Conservation (phyloP, 75 land plant genomes). For the Cupressus sempervirens region DNA sequence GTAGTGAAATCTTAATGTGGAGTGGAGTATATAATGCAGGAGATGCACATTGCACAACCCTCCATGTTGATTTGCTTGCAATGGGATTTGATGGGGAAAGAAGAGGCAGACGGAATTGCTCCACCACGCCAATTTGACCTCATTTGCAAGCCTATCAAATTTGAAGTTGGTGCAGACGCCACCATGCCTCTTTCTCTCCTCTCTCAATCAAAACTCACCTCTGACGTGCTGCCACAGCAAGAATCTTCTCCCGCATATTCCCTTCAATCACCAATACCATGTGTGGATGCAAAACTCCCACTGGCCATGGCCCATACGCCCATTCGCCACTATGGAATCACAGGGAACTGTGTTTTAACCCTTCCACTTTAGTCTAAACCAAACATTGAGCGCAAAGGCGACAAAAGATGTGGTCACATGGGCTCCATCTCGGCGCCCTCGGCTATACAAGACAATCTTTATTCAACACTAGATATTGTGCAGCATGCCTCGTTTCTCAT, state of each 20-base stretch:
- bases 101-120: not conserved
- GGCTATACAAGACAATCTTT: not conserved
- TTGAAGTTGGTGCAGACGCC: constrained; percentile 5
- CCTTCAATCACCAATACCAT: not conserved
- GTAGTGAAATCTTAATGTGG: no score
- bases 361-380: not conserved
- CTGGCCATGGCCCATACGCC: not conserved
- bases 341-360: not conserved
- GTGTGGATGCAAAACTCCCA: not conserved
- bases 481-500: not conserved
- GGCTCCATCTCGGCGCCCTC: not conserved
- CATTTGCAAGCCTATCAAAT: not conserved
- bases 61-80: not conserved
- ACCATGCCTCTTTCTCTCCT: not conserved
- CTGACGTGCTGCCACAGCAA: not conserved
- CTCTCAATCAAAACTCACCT: not conserved
- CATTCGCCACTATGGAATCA: not conserved
- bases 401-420: not conserved
- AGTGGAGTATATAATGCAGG: no score
- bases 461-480: not conserved
- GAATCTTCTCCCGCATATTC: not conserved
- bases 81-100: not conserved
- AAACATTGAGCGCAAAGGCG: not conserved
- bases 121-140: not conserved
- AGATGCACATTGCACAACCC: not conserved